Evolutionary conservation across 148 eudicot genomes (phyloP).

Genomic region (Rhododendron griersonianum): DNA sequence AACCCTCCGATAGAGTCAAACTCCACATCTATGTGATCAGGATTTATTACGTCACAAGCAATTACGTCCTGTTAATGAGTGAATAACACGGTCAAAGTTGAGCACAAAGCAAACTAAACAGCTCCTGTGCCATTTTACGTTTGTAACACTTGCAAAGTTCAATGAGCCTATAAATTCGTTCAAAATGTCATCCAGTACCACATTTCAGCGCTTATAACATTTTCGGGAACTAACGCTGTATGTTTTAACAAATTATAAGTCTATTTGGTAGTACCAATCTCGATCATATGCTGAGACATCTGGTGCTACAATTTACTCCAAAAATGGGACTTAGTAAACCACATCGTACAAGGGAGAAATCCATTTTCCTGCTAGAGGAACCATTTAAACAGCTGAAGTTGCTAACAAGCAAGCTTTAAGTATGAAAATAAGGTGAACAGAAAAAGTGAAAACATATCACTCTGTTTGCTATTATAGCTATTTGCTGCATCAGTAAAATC

Average conservation of each 20-base stretch:
- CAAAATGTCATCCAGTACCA: neutral
- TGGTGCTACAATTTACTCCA: neutral
- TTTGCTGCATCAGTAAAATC: neutral
- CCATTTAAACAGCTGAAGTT: neutral
- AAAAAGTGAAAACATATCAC: neutral
- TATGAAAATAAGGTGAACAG: too few species aligned
- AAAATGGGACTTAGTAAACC: neutral
- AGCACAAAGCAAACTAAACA: neutral
- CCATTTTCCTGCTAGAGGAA: neutral
- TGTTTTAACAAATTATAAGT: neutral
- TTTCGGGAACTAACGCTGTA: neutral
- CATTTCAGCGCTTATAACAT: neutral
- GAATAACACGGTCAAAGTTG: neutral
- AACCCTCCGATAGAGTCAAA: conserved; percentile 80
- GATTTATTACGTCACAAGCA: conserved; percentile 94
- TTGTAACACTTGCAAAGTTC: neutral
- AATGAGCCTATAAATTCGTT: neutral
- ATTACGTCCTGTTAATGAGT: conserved; percentile 62
- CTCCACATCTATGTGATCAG: conserved; percentile 80
- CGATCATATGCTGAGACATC: neutral
- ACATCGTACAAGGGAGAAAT: neutral
- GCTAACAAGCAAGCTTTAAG: neutral
- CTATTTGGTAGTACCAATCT: neutral
- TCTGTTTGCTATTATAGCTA: neutral
- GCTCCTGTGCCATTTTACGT: neutral